Percentiles rank a stretch among this genome's conserved stretches.
Evolutionary conservation across 257 asterid species (phyloP).

Genomic region (Capsicum baccatum): DNA sequence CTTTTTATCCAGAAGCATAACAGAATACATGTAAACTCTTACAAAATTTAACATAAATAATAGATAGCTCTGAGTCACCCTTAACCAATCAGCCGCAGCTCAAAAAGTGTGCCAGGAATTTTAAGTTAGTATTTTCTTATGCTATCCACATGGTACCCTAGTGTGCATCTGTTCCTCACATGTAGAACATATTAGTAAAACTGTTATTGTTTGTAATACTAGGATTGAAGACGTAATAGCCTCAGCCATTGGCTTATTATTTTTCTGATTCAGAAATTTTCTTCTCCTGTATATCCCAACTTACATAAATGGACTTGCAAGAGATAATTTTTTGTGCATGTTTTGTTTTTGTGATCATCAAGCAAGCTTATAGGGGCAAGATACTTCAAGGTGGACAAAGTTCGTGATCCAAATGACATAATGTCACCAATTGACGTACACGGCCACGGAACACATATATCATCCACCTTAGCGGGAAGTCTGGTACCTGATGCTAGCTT

Average conservation of each 20-base stretch:
- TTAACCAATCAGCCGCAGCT: background rate
- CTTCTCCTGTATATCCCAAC: background rate
- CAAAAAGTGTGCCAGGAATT: background rate
- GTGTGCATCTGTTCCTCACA: background rate
- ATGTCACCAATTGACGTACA: conserved; percentile 76
- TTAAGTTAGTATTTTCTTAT: background rate
- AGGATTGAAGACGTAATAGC: background rate
- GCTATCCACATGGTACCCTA: conserved; percentile 19
- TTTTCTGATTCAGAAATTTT: background rate
- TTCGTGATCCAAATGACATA: conserved; percentile 57
- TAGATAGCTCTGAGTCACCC: conserved; percentile 14
- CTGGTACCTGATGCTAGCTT: conserved; percentile 65
- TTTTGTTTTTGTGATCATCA: conserved; percentile 33
- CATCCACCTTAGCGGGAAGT: conserved; percentile 83
- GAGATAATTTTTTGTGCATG: conserved; percentile 22
- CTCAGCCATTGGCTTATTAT: background rate
- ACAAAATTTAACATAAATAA: background rate
- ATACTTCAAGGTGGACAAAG: conserved; percentile 76
- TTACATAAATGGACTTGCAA: background rate
- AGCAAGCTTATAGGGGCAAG: conserved; percentile 96
- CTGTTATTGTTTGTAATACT: background rate
- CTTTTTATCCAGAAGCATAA: conserved; percentile 15
- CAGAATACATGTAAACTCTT: background rate
- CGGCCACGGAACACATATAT: conserved; percentile 97
- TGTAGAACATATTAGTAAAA: conserved; percentile 5